These are phyloP conservation scores for Xylariaceae sp. DNA, from an alignment of 2,329 filamentous ascomycete species.

Conservation along the genomic window DNA sequence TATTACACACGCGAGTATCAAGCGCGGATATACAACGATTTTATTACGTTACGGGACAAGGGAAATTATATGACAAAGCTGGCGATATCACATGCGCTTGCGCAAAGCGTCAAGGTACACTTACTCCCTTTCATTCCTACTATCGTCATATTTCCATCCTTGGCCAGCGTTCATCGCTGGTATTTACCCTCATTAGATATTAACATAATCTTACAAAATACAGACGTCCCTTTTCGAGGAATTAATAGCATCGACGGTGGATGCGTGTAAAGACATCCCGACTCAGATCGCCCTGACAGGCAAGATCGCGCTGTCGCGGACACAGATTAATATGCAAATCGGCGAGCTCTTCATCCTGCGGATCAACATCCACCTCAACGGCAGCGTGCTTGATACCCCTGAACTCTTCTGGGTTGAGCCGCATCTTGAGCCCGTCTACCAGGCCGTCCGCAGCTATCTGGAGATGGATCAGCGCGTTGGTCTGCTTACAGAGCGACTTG, in stretches of 20 bases:
- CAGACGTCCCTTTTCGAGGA: slow-evolving; percentile 95
- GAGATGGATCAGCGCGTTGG: slow-evolving; percentile 97
- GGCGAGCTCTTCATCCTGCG: slow-evolving; percentile 96
- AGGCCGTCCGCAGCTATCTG: slow-evolving; percentile 91
- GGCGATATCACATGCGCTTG: slow-evolving; percentile 92
- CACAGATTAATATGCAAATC: slow-evolving; percentile 99
- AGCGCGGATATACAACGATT: slow-evolving; percentile 98
- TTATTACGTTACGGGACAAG: slow-evolving; percentile 93
- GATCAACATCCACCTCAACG: slow-evolving; percentile 98
- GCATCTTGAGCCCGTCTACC: slow-evolving; percentile 93
- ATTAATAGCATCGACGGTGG: slow-evolving; percentile 90
- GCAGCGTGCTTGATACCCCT: slow-evolving; percentile 92
- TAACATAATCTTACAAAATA: slow-evolving; percentile 8
- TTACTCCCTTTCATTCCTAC: not conserved
- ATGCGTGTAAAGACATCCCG: slow-evolving; percentile 90
- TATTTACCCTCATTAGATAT: not conserved
- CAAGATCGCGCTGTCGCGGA: slow-evolving; percentile 84
- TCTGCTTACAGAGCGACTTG: slow-evolving; percentile 84
- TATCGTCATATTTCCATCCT: no score
- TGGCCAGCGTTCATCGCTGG: not conserved
- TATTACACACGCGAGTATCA: slow-evolving; percentile 99
- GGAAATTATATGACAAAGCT: slow-evolving; percentile 98
- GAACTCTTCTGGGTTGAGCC: slow-evolving; percentile 99
- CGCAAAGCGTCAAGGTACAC: slow-evolving; percentile 87
- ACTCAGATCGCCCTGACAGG: slow-evolving; percentile 91